Evolutionary conservation across 306 rosid genomes (phyloP).

Genomic region (Castanea sativa): DNA sequence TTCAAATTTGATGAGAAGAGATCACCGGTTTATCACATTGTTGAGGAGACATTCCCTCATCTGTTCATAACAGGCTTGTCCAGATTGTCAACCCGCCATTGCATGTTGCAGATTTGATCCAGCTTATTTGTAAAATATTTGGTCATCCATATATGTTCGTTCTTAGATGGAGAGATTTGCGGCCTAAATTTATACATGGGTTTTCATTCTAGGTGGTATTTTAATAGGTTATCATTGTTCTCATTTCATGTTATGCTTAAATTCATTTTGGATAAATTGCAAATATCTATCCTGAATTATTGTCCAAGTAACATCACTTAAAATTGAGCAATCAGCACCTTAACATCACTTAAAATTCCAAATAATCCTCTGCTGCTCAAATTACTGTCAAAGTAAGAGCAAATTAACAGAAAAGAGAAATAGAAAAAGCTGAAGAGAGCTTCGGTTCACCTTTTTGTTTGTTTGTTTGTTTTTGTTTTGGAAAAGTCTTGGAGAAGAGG

Average conservation of each 20-base stretch:
- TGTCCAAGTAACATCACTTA: too few species aligned
- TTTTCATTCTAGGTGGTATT: not conserved
- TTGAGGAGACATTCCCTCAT: constrained; percentile 89
- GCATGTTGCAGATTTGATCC: constrained; percentile 88
- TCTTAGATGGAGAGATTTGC: not conserved
- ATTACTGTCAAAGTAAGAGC: too few species aligned
- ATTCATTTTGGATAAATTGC: not conserved
- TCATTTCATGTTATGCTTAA: not conserved
- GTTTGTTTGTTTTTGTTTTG: too few species aligned
- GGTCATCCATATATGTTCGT: constrained; percentile 95
- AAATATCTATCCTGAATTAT: too few species aligned
- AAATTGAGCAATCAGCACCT: too few species aligned
- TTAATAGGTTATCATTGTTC: not conserved
- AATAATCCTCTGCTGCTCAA: too few species aligned
- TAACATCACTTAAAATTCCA: too few species aligned
- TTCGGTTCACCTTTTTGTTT: too few species aligned
- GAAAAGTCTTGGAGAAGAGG: too few species aligned
- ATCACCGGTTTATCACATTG: constrained; percentile 73
- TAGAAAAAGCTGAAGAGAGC: too few species aligned
- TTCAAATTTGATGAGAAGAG: constrained; percentile 96
- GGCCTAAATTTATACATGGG: not conserved
- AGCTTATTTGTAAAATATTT: constrained; percentile 97
- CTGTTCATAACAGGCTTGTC: constrained; percentile 74
- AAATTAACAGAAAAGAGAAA: too few species aligned
- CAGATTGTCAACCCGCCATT: constrained; percentile 80